Evolutionary conservation across 2,329 filamentous ascomycete species (phyloP).

Genomic region (Emmonsiellopsis sp.): DNA sequence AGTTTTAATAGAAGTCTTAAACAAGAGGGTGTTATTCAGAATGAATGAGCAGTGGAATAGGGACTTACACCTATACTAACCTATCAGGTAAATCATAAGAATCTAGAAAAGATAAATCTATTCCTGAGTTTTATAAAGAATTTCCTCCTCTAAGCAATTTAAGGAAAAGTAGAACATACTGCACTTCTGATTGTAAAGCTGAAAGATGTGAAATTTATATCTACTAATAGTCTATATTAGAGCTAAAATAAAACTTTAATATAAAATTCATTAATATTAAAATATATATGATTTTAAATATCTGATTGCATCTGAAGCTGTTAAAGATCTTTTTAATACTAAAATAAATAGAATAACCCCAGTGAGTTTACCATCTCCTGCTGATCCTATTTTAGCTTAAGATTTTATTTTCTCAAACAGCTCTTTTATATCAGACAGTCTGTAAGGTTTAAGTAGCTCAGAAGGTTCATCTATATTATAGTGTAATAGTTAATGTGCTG

Average conservation of each 20-base stretch:
- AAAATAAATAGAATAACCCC: conserved; percentile 55
- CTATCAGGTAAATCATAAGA: conserved; percentile 57
- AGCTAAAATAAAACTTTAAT: conserved; percentile 54
- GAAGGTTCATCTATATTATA: no score
- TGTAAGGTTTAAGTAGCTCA: no score
- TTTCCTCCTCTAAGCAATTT: conserved; percentile 48
- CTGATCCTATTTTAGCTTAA: no score
- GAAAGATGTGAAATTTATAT: conserved; percentile 59
- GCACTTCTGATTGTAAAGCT: conserved; percentile 43
- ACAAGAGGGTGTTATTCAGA: conserved; percentile 57
- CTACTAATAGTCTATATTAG: conserved; percentile 67
- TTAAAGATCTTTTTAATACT: conserved; percentile 53
- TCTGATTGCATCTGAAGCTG: conserved; percentile 46
- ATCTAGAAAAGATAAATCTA: conserved; percentile 38
- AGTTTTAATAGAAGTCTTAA: conserved; percentile 70
- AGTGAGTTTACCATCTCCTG: conserved; percentile 54
- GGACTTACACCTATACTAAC: conserved; percentile 57
- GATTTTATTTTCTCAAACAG: no score
- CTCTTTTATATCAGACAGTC: conserved; percentile 15
- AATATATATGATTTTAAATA: conserved; percentile 49
- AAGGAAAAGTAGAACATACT: conserved; percentile 33
- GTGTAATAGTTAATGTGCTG: no score
- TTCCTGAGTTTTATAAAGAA: conserved; percentile 67
- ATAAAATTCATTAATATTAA: conserved; percentile 60
- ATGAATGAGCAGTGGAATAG: conserved; percentile 61